phyloP scores from a whole-genome alignment of 164 flowering plant genomes.

The Chimonanthus praecox region DNA sequence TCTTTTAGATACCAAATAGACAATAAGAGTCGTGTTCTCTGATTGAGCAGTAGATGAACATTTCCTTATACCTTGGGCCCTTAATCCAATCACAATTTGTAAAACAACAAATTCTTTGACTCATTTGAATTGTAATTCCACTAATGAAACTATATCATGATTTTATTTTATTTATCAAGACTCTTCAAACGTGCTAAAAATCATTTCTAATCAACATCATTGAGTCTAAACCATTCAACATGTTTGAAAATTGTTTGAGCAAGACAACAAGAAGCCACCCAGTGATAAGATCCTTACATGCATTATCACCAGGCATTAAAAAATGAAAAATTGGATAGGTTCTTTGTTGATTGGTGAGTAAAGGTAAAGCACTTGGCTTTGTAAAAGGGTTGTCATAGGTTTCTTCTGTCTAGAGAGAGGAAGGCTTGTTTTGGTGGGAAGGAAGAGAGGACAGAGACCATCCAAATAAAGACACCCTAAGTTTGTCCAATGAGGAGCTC shows the following conservation, averaged over 20 bases:
- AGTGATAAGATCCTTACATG: background rate
- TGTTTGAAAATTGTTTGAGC: no score
- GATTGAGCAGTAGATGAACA: no score
- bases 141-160: no score
- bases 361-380: slow-evolving; percentile 4
- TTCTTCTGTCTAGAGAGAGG: slow-evolving; percentile 2
- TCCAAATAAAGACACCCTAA: background rate
- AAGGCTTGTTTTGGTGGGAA: background rate
- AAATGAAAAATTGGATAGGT: background rate
- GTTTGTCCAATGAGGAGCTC: background rate
- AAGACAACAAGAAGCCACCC: background rate
- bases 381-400: slow-evolving; percentile 2
- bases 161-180: no score
- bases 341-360: background rate
- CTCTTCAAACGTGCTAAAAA: background rate
- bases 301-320: background rate
- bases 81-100: no score
- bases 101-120: no score
- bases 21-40: no score
- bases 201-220: background rate
- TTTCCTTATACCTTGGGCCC: no score
- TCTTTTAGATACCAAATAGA: no score
- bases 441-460: background rate
- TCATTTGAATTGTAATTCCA: background rate
- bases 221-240: background rate